phyloP scores from a whole-genome alignment of 78 protist genomes.

The Dictyostelium citrinum region DNA sequence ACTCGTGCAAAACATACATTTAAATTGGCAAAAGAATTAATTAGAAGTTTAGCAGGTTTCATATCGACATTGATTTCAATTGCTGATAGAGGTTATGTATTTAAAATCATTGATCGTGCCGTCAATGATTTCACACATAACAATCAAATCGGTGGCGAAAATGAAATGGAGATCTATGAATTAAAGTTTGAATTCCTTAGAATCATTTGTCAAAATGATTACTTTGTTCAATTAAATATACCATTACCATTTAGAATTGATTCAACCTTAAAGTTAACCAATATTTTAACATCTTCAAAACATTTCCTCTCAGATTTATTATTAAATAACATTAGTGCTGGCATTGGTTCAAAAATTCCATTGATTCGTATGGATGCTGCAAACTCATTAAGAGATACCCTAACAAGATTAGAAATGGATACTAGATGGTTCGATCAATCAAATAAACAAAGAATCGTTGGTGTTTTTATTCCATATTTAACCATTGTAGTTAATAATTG shows the following conservation, averaged over 20 bases:
- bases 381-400: slow-evolving; percentile 43
- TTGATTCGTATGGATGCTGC: slow-evolving; percentile 74
- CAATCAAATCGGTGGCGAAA: slow-evolving; percentile 8
- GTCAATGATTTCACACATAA: slow-evolving; percentile 9
- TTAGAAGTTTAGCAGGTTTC: slow-evolving; percentile 7
- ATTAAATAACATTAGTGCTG: not conserved
- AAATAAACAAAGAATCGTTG: slow-evolving; percentile 67
- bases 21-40: slow-evolving; percentile 57
- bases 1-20: slow-evolving; percentile 66
- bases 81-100: slow-evolving; percentile 67
- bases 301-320: slow-evolving; percentile 58
- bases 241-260: slow-evolving; percentile 65
- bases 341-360: slow-evolving; percentile 6
- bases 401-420: slow-evolving; percentile 66
- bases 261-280: not conserved
- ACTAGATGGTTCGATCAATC: slow-evolving; percentile 36
- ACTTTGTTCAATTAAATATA: slow-evolving; percentile 59
- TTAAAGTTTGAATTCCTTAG: slow-evolving; percentile 62
- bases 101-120: slow-evolving; percentile 24
- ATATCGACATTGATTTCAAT: slow-evolving; percentile 5
- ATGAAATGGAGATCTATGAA: slow-evolving; percentile 59
- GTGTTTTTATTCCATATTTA: slow-evolving; percentile 48
- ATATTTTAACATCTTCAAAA: not conserved
- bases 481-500: slow-evolving; percentile 39
- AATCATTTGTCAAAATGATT: slow-evolving; percentile 71